Conservation (phyloP, 2,329 filamentous ascomycete species). For the Fusarium brachygibbosum region DNA sequence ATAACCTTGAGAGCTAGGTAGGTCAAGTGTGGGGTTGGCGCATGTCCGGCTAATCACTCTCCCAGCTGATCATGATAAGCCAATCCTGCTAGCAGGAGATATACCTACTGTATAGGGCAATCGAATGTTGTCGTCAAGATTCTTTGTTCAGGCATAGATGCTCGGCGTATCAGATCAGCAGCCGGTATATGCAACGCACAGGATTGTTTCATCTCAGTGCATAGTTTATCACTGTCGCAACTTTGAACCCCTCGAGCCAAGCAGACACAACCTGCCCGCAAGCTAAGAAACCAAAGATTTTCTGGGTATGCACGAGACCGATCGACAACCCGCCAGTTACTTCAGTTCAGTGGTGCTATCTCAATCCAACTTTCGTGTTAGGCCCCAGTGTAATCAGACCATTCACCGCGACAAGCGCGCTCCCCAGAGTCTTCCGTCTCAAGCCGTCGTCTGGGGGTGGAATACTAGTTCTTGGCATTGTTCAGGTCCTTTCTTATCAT, state of each 20-base stretch:
- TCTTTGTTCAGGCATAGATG: not conserved
- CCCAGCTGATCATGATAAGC: conserved; percentile 44
- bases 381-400: conserved; percentile 39
- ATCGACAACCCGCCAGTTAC: conserved; percentile 14
- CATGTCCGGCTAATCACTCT: conserved; percentile 36
- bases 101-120: not conserved
- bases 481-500: conserved; percentile 38
- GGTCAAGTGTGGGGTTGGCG: conserved; percentile 41
- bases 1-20: conserved; percentile 31
- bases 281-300: conserved; percentile 12
- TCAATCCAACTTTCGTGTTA: conserved; percentile 32
- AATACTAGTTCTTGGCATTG: conserved; percentile 26
- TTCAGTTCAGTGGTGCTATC: conserved; percentile 26
- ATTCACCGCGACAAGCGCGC: conserved; percentile 50
- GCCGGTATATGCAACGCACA: conserved; percentile 1
- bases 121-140: not conserved
- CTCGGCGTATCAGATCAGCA: conserved; percentile 6
- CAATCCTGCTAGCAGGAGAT: not conserved
- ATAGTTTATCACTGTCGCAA: conserved; percentile 8
- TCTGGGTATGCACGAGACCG: conserved; percentile 34
- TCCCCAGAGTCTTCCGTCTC: conserved; percentile 44
- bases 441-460: conserved; percentile 36
- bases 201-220: conserved; percentile 2
- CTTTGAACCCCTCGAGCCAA: conserved; percentile 20
- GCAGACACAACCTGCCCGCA: not conserved